Evolutionary conservation across 345 rosid species (phyloP), one percentile per base, ranked within the genome.

Genomic region (Barbarea vulgaris): DNA sequence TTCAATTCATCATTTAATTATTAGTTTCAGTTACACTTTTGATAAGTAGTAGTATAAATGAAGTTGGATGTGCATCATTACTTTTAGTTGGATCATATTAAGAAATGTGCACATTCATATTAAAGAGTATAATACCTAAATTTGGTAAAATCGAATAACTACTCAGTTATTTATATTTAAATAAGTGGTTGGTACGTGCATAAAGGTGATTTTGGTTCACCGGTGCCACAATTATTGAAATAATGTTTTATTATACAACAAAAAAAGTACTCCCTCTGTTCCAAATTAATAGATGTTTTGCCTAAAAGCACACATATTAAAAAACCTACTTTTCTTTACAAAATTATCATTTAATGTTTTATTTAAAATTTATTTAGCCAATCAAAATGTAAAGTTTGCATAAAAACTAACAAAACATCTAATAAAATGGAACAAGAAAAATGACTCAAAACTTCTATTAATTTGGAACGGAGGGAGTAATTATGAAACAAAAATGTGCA

Each of bases 171-270:
- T 11, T 66, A 10, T 58, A 57, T 46, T 17, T 7, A 28, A 28
- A 50, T 19, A 50, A 11, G 27, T 12, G 60, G 14, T 25, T 67
- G 19, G 61, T 37, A 12, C 18, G 61, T 67, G 62, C 44, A 19
- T 67, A 69, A 61, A 60, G 56, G 69, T 68, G 58, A 18, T 27
- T 68, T 34, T 77, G 27, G 80, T 77, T 70, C 80, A 77, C 67
- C 80, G 17, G 71, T 62, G 25, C 75, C 61, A 70, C 66, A 77
- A 62, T 46, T 36, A 76, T 55, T 77, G 59, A 21, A 25, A 15
- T n/a, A 25, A 24, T 55, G 41, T 42, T 31, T 22, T 44, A 46
- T 37, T 62, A 52, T 54, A 31, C 12, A 11, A 31, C 12, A 11
- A 31, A 50, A 53, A n/a, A 21, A 8, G 14, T n/a, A n/a, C n/a